Base-by-base conservation (phyloP, 352 stramenopile species). In the Pythium coloratum region DNA sequence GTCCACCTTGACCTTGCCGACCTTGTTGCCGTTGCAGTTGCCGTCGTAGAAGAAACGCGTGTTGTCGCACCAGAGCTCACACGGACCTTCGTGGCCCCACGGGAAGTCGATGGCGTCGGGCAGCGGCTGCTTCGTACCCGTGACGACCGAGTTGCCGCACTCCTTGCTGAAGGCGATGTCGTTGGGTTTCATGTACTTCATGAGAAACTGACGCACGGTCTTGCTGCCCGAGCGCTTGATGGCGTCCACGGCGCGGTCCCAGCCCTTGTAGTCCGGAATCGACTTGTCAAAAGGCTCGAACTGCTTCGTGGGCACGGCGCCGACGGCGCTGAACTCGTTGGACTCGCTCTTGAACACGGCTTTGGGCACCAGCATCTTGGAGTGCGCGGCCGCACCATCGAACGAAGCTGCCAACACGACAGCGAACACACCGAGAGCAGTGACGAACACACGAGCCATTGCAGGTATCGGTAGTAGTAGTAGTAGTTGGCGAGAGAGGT, bases 41-140 rank as follows among this genome's bases (percentile, higher is more conserved):
- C 49, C 53, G 51, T 67, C 51, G 40, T 55, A 61, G 18, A 56
- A 56, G 42, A 67, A 60, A 13, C 50, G 61, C 9, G 36, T 54
- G 51, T 67, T 67, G 53, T 67, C 61, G 40, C 61, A 67, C 61
- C 59, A 66, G 5, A 66, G 44, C 34, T 66, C 59, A 24, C 59
- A 66, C 24, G 59, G 59, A 5, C 59, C 59, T 51, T 58, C 47
- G 20, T 66, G 59, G 33, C 47, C 47, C 33, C 42, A 51, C 18
- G 47, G 59, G 28, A 67, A 67, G 38, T 67, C 53, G 24, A 67
- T 55, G 5, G 51, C 36, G 40, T 67, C 61, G 20, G 61, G 61
- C 4, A 67, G 36, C 30, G 61, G 61, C 61, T 67, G 61, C 33
- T 56, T 56, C 16, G 51, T 49, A 28, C 61, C 61, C 32, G 61